Evolutionary conservation across 345 rosid species (phyloP).

Genomic region (Anastatica hierochuntica): DNA sequence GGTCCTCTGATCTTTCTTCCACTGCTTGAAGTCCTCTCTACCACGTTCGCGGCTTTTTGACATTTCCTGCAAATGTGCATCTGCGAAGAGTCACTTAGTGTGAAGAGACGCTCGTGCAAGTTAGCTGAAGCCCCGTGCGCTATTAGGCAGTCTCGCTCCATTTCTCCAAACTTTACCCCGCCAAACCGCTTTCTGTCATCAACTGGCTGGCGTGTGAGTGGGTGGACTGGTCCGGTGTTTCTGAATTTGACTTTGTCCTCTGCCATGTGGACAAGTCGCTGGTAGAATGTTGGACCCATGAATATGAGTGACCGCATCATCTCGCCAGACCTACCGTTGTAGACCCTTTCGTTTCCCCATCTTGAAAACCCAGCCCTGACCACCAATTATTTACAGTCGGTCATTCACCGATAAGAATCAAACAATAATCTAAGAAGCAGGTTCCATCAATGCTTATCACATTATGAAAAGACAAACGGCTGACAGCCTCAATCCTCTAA

Average conservation of each 20-base stretch:
- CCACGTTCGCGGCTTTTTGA: conserved; percentile 49
- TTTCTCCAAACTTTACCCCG: conserved; percentile 83
- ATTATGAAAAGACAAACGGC: neutral
- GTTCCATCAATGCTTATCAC: neutral
- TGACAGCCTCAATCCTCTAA: no score
- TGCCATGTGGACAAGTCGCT: conserved; percentile 77
- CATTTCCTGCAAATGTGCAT: conserved; percentile 68
- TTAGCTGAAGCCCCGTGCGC: conserved; percentile 88
- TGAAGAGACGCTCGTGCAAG: conserved; percentile 72
- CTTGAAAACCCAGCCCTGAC: conserved; percentile 76
- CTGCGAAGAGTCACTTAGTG: conserved; percentile 68
- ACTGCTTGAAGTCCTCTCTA: conserved; percentile 44
- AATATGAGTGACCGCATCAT: conserved; percentile 62
- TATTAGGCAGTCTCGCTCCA: conserved; percentile 85
- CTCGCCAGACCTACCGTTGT: conserved; percentile 70
- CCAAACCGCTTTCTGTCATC: conserved; percentile 82
- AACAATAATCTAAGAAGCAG: neutral
- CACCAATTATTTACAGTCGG: neutral
- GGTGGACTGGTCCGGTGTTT: conserved; percentile 94
- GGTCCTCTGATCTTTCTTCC: conserved; percentile 76
- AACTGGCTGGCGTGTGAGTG: conserved; percentile 82
- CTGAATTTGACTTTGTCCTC: conserved; percentile 89
- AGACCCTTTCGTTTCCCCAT: conserved; percentile 84
- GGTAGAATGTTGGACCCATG: conserved; percentile 88
- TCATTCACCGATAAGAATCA: neutral